Percentiles rank a stretch among this genome's conserved stretches.
Evolutionary conservation across 441 rosid species (phyloP).

Genomic region (Sinapis alba): DNA sequence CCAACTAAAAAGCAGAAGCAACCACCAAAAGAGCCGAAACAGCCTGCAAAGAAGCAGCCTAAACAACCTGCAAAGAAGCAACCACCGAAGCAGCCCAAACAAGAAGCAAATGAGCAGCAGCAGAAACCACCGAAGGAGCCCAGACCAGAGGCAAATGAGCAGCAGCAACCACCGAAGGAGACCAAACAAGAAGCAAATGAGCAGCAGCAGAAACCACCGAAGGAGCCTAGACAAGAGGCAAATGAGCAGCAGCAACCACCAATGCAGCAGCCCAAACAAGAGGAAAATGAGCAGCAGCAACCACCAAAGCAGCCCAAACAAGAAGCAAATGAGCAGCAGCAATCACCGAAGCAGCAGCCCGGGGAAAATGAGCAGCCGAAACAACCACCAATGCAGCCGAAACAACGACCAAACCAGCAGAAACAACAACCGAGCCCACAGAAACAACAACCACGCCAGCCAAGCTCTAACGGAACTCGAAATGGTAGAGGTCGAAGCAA

Average conservation of each 20-base stretch:
- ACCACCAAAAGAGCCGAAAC: background rate
- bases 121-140: background rate
- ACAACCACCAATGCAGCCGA: background rate
- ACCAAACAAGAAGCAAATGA: background rate
- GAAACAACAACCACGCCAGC: constrained; percentile 15
- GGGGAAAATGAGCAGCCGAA: too few relatives aligned
- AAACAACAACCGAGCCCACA: background rate
- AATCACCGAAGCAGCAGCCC: too few relatives aligned
- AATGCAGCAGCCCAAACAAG: background rate
- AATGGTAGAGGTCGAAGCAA: constrained; percentile 36
- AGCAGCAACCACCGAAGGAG: background rate
- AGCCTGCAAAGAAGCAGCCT: background rate
- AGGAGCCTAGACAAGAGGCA: background rate
- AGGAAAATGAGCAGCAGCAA: background rate
- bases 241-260: background rate
- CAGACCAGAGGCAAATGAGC: background rate
- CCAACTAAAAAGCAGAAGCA: background rate
- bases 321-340: too few relatives aligned
- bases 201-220: background rate
- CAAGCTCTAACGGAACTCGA: constrained; percentile 8
- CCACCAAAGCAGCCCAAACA: too few relatives aligned
- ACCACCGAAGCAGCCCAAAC: background rate
- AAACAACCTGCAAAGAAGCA: background rate
- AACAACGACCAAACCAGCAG: background rate
- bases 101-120: background rate